Base-by-base conservation (phyloP, 2,329 filamentous ascomycete genomes). In the Aspergillus vadensis region DNA sequence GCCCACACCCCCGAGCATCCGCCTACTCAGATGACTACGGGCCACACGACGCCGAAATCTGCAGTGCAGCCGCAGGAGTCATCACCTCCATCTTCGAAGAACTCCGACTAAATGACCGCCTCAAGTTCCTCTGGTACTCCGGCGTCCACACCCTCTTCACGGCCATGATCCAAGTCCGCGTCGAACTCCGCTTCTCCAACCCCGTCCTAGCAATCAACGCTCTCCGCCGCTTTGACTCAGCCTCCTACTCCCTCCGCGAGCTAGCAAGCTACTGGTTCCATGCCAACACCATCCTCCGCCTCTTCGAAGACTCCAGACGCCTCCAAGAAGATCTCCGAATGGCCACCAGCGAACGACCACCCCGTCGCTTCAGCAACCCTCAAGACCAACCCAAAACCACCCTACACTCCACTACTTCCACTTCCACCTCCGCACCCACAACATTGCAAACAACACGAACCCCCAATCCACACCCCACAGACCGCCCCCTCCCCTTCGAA, bases 161-260 rank as follows among this genome's bases (percentile, higher is more conserved):
- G 5, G 78, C 78, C 15, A 80, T 80, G 78, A 79, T 80, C 27
- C 78, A 80, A 69, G 77, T 80, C 7, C 75, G 78, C 17, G 77
- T 80, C 7, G 78, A 80, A 59, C 71, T 80, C 19, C 76, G 77
- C 21, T 80, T 80, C 59, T 80, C 78, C 2, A 80, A 80, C 49
- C 78, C 78, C 4, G 75, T 80, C 3, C 66, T 80, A 9, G 78
- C 78, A 4, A 80, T 80, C 64, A 79, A 79, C 55, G 78, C 77
- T 15, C 72, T 80, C 50, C 75, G 78, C 38, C 75, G 77, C 17
- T 79, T 79, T 52, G 77, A 80, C 59, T 79, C 78, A 2, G 75
- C 76, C 1, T 70, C 77, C 1, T 72, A 75, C 59, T 79, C 77
- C 9, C 69, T 80, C 21, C 76, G 77, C 43, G 72, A 76, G 54